Base-by-base conservation (phyloP, 768 basidiomycete genomes). In the Rhodotorula diobovata region DNA sequence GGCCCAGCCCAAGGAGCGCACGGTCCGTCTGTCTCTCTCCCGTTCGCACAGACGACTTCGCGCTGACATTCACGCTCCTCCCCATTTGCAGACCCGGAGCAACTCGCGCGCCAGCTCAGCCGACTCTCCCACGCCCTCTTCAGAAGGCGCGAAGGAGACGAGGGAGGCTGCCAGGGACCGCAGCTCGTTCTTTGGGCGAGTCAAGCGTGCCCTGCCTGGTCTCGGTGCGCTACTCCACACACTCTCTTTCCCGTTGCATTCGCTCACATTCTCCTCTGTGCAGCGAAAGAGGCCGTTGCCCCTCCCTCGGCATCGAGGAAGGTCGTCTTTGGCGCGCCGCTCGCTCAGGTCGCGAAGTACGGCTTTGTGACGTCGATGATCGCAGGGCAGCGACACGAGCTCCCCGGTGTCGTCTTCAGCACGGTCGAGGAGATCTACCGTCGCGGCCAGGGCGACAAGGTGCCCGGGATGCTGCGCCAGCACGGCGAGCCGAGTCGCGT, bases 401-500 rank as follows among this genome's bases (percentile, higher is more conserved):
- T 77, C 0, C 76, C 76, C 0, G 70, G 72, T 35, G 70, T 77
- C 1, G 55, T 54, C n/a, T 77, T 77, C 66, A 67, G 66, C 30
- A 59, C 72, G 0, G 69, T 85, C 35, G 84, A 85, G 55, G 83
- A 85, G 73, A 75, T 85, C 45, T 84, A 84, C 65, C 81, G 83
- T 32, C 83, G 83, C 23, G 84, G 73, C 1, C 73, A 74, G 48
- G 73, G 84, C 10, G 81, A 83, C 15, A 83, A 84, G 66, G 80
- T 83, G 37, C 79, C 76, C 2, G 81, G 82, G 5, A 75, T 85
- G 20, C 83, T 85, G 73, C 83, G 83, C 45, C 78, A 82, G 1
- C 76, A 83, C 0, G 84, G 83, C 5, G 82, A 81, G 61, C 81
- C 83, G 2, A 76, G 79, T 35, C 82, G 82, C 7, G 81, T 84